Evolutionary conservation across 2,329 filamentous ascomycete genomes (phyloP), one percentile per base, ranked within the genome.

Genomic region (Thielaviopsis musarum): DNA sequence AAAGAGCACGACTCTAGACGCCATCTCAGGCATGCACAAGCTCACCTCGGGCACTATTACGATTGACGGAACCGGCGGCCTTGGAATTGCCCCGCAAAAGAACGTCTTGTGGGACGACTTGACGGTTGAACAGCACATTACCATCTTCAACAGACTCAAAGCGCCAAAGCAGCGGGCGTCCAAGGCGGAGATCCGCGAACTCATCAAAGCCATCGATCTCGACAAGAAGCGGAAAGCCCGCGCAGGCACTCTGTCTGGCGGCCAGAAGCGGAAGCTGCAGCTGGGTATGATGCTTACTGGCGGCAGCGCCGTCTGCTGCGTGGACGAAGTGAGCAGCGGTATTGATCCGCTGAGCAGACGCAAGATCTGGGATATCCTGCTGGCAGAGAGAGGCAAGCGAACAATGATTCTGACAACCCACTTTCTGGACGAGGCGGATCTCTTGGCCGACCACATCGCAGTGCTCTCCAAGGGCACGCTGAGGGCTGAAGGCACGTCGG

Each of bases 201-300:
- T 94, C 1, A 82, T 93, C 57, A 71, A 72, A 5, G 77, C 82
- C 0, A 83, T 93, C 63, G 91, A 95, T 68, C 77, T 96, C 1
- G 78, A 78, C 22, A 77, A 81, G 57, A 96, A 96, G 71, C 73
- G 82, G 49, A 79, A 81, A 41, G 85, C 90, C 0, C 75, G 77
- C 62, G 81, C 89, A 0, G 84, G 82, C 67, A 94, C 88, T 0
- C 75, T 96, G 0, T 95, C 89, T 2, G 91, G 91, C 9, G 91
- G 91, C 0, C 91, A 96, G 70, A 95, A 95, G 72, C 78, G 91
- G 57, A 96, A 96, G 69, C 76, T 95, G 9, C 91, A 96, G 69
- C 76, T 96, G 2, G 90, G 89, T 5, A 91, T 95, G 82, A 95
- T 95, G 89, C 83, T 96, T 65, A 94, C 88, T 3, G 91, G 91